Conservation (phyloP, 2,329 filamentous ascomycete genomes). For the Microsporum ferrugineum region DNA sequence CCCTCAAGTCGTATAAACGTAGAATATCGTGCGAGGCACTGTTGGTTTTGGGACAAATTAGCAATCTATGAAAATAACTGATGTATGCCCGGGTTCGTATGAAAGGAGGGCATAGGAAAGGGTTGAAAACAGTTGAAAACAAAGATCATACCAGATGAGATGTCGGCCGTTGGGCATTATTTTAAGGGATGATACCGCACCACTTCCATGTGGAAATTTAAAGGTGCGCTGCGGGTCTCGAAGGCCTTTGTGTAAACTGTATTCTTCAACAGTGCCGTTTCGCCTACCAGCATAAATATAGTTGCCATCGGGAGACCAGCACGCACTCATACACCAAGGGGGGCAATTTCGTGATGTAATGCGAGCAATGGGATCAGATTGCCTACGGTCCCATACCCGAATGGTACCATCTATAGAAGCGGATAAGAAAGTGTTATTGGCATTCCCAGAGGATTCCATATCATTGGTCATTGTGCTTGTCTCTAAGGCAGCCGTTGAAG, state of each 20-base stretch:
- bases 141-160: slow-evolving; percentile 59
- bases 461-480: slow-evolving; percentile 14
- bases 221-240: slow-evolving; percentile 67
- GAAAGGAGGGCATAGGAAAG: neutral
- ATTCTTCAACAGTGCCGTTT: slow-evolving; percentile 92
- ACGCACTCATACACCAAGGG: slow-evolving; percentile 95
- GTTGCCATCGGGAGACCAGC: slow-evolving; percentile 93
- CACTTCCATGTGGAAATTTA: slow-evolving; percentile 79
- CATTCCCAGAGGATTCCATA: slow-evolving; percentile 40
- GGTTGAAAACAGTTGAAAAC: neutral
- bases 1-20: slow-evolving; percentile 75
- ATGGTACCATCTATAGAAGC: slow-evolving; percentile 46
- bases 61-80: neutral
- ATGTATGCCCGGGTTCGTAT: neutral
- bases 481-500: slow-evolving; percentile 18
- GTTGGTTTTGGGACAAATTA: neutral
- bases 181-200: slow-evolving; percentile 74
- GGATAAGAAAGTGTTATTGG: slow-evolving; percentile 70
- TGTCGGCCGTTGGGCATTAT: slow-evolving; percentile 90
- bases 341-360: slow-evolving; percentile 67
- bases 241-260: slow-evolving; percentile 67
- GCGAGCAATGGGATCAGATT: slow-evolving; percentile 63
- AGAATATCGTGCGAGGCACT: slow-evolving; percentile 90
- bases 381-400: slow-evolving; percentile 46
- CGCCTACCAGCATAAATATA: slow-evolving; percentile 84